A percentile compares a stretch with the other conserved stretches of the same genome.
Evolutionary conservation across 768 basidiomycete species (phyloP).

Genomic region (Pleurotus eryngii): DNA sequence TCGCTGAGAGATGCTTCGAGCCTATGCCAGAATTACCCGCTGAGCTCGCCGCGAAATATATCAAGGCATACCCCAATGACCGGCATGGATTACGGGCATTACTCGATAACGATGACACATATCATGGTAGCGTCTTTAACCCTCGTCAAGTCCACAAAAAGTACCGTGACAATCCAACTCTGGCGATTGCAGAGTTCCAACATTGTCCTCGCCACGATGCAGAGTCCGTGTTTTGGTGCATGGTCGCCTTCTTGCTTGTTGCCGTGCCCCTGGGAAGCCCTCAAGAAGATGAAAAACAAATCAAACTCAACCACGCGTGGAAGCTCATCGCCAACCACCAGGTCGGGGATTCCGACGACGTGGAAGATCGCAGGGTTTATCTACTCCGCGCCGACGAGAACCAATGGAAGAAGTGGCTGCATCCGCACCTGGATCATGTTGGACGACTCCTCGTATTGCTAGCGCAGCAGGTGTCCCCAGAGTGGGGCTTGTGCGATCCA

Average conservation of each 20-base stretch:
- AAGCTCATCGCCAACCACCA: too few species aligned
- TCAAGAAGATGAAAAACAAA: not conserved
- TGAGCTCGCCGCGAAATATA: not conserved
- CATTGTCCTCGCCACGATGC: slow-evolving; percentile 6
- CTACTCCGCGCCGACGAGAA: too few species aligned
- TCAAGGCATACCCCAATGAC: too few species aligned
- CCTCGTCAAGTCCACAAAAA: not conserved
- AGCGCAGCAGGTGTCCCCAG: not conserved
- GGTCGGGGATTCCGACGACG: too few species aligned
- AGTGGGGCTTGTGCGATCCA: not conserved
- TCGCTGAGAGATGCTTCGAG: not conserved
- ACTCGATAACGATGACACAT: too few species aligned
- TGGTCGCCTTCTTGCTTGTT: not conserved
- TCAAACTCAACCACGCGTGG: too few species aligned
- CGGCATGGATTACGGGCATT: too few species aligned
- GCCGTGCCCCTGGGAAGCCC: not conserved
- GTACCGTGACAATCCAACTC: not conserved
- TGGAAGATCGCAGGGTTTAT: too few species aligned
- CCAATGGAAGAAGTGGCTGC: not conserved
- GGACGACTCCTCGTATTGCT: not conserved
- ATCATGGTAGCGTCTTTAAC: not conserved
- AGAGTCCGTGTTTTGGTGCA: slow-evolving; percentile 7
- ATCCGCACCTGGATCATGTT: not conserved
- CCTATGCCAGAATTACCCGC: not conserved
- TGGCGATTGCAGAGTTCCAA: not conserved